Evolutionary conservation across 1,284 basidiomycete species (phyloP).

Genomic region (Boletus sp.): DNA sequence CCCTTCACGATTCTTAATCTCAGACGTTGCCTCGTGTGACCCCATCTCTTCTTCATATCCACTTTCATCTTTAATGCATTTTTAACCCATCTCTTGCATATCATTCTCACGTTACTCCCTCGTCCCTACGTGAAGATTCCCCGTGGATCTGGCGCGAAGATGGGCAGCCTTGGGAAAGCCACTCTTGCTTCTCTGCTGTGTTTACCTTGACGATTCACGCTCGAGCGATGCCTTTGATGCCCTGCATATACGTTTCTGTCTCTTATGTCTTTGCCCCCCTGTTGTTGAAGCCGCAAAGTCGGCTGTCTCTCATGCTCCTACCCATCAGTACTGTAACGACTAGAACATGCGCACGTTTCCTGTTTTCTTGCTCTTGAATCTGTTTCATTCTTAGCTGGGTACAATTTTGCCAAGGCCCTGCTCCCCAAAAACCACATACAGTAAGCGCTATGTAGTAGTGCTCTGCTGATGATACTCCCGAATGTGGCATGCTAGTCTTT

Average conservation of each 20-base stretch:
- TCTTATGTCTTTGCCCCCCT: conserved; percentile 22
- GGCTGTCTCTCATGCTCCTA: conserved; percentile 22
- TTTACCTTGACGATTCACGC: conserved; percentile 28
- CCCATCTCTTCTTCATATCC: conserved; percentile 13
- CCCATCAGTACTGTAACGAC: conserved; percentile 56
- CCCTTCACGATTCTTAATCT: not conserved
- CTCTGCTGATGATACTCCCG: conserved; percentile 7
- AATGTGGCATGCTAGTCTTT: conserved; percentile 19
- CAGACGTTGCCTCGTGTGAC: conserved; percentile 5
- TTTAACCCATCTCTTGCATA: conserved; percentile 35
- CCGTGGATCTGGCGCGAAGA: conserved; percentile 11
- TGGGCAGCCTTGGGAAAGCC: conserved; percentile 11
- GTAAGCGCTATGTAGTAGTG: conserved; percentile 10
- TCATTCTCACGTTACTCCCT: conserved; percentile 23
- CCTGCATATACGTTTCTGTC: conserved; percentile 27
- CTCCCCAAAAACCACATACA: conserved; percentile 22
- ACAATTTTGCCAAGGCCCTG: conserved; percentile 12
- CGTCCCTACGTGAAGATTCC: conserved; percentile 21
- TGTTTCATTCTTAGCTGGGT: conserved; percentile 25
- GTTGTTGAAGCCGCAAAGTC: conserved; percentile 25
- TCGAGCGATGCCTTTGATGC: conserved; percentile 27
- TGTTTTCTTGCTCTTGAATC: conserved; percentile 32
- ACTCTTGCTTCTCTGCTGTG: conserved; percentile 19
- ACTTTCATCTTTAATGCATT: conserved; percentile 31
- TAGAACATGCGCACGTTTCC: conserved; percentile 56